Base-by-base conservation (phyloP, 495 filamentous ascomycete species). In the Usnea hakonensis region DNA sequence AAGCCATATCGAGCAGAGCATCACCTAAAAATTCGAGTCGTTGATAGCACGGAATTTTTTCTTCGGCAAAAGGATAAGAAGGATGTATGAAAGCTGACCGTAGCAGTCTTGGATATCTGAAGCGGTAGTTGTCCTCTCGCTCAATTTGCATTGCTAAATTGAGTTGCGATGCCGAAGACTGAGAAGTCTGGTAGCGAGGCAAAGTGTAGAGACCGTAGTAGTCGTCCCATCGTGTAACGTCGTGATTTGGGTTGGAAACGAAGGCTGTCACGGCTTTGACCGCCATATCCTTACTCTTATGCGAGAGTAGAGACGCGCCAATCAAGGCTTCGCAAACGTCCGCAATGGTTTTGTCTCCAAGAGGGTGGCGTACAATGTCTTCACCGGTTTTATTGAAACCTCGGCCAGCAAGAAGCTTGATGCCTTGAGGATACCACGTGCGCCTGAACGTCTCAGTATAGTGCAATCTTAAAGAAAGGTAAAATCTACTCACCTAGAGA, bases 301-400 rank as follows among this genome's bases (percentile, higher is more conserved):
- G 77, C 3, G 87, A 84, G 11, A 96, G 77, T 48, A 95, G 81
- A 0, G 94, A 87, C 6, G 92, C 94, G 19, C 91, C 94, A 58
- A 98, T 97, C 64, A 97, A 70, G 4, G 94, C 94, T 72, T 98
- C 94, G 62, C 90, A 96, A 23, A 98, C 92, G 75, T 98, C 94
- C n/a, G 94, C 94, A 70, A 96, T 88, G 5, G 90, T 86, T 74
- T 98, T 98, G 69, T 96, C 89, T 4, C 83, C 88, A 8, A 98
- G 82, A 0, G 75, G 69, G 67, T 97, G 93, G 26, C 76, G 80
- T n/a, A 74, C 69, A 28, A 73, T 70, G 61, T 82, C 75, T 9
- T 76, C 79, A 28, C 73, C 72, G 28, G 79, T 81, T 21, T 80
- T 85, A 6, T 77, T 78, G 26, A 75, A 72, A 19, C 84, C 81